These are phyloP conservation scores for Anisodus acutangulus DNA, from an alignment of 257 asterid species.

Conservation along the genomic window DNA sequence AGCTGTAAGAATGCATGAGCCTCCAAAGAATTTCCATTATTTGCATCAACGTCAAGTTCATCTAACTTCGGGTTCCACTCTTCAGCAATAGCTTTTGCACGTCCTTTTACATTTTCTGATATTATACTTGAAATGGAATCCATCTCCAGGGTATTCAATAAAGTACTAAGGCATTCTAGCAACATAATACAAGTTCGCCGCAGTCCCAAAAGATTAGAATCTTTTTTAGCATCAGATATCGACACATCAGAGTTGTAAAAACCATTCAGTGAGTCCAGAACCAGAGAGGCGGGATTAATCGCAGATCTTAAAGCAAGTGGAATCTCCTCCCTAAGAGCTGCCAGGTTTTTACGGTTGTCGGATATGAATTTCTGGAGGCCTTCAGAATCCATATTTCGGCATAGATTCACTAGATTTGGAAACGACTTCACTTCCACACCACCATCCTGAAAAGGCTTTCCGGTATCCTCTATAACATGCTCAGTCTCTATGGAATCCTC, in stretches of 20 bases:
- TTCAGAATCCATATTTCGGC: slow-evolving; percentile 85
- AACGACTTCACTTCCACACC: slow-evolving; percentile 63
- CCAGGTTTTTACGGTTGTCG: slow-evolving; percentile 90
- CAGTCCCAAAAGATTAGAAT: slow-evolving; percentile 77
- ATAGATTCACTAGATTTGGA: slow-evolving; percentile 79
- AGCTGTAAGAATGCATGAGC: slow-evolving; percentile 98
- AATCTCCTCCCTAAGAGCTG: slow-evolving; percentile 80
- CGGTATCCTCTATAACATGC: slow-evolving; percentile 37
- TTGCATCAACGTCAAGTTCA: slow-evolving; percentile 90
- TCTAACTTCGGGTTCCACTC: slow-evolving; percentile 93
- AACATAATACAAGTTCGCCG: slow-evolving; percentile 96
- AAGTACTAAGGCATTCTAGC: slow-evolving; percentile 90
- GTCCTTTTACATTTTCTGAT: slow-evolving; percentile 66
- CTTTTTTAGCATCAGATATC: slow-evolving; percentile 73
- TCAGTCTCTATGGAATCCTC: slow-evolving; percentile 43
- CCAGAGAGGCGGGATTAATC: slow-evolving; percentile 73
- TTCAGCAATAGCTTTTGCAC: slow-evolving; percentile 88
- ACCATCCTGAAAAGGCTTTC: slow-evolving; percentile 45
- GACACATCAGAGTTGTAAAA: slow-evolving; percentile 66
- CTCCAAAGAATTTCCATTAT: slow-evolving; percentile 92
- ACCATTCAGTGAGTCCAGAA: slow-evolving; percentile 86
- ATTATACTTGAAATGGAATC: slow-evolving; percentile 46
- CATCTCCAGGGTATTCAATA: slow-evolving; percentile 49
- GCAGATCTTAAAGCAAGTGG: slow-evolving; percentile 86
- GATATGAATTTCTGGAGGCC: slow-evolving; percentile 94